phyloP scores from a whole-genome alignment of 352 stramenopile species.

The Pelagophyceae sp. region DNA sequence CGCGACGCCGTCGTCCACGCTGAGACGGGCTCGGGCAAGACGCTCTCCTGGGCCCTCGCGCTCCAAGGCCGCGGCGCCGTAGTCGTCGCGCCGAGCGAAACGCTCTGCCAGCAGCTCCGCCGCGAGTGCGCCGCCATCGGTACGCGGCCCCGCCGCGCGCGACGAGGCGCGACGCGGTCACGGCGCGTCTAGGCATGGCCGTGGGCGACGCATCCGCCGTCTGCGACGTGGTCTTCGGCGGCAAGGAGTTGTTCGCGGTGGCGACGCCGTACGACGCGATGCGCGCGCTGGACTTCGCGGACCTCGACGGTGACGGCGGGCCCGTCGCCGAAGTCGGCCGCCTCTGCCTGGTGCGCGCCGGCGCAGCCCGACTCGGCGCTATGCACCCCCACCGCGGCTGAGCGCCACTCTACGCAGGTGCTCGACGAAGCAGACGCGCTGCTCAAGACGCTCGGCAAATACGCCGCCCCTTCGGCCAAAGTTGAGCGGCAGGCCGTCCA shows the following conservation, averaged over 20 bases:
- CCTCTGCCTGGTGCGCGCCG: too few species aligned
- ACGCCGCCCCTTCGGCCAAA: background rate
- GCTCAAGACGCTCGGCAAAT: background rate
- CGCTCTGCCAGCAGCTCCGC: background rate
- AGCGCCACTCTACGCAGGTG: too few species aligned
- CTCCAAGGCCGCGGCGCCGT: background rate
- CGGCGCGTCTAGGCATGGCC: background rate
- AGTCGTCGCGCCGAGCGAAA: background rate
- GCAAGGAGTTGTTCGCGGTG: background rate
- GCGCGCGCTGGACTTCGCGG: background rate
- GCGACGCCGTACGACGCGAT: background rate
- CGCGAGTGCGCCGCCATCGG: background rate
- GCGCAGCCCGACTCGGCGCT: too few species aligned
- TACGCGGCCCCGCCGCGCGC: background rate
- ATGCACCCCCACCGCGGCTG: background rate
- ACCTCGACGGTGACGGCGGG: too few species aligned
- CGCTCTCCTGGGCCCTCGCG: conserved; percentile 62
- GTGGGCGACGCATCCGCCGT: background rate
- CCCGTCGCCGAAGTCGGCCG: too few species aligned
- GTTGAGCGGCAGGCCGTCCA: background rate
- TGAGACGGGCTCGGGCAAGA: conserved; percentile 94
- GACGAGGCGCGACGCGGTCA: background rate
- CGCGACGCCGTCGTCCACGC: conserved; percentile 65
- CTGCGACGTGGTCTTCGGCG: background rate
- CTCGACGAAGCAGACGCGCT: conserved; percentile 3